Conservation (phyloP, 805 yeast species). For the Candida golubevii region DNA sequence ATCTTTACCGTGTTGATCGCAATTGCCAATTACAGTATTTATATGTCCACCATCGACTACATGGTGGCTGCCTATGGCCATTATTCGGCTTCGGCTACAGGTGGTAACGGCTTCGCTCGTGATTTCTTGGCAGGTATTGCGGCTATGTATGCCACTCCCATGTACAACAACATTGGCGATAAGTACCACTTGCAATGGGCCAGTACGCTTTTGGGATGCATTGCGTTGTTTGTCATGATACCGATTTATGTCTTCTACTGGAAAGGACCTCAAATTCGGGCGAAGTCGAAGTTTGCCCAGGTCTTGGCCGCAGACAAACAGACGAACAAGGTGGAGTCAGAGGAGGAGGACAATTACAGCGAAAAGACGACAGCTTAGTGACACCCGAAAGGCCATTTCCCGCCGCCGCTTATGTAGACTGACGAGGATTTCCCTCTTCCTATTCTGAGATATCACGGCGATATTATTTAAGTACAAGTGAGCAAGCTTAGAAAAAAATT, state of each 20-base stretch:
- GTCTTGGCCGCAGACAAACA: slow-evolving; percentile 28
- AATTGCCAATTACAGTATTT: slow-evolving; percentile 37
- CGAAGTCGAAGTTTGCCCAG: slow-evolving; percentile 34
- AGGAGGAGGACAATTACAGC: slow-evolving; percentile 9
- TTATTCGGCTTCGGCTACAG: slow-evolving; percentile 41
- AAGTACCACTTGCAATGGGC: slow-evolving; percentile 35
- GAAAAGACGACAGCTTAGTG: not conserved
- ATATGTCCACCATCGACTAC: slow-evolving; percentile 43
- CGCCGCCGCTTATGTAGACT: too few relatives aligned
- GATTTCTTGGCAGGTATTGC: slow-evolving; percentile 39
- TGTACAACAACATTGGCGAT: slow-evolving; percentile 31
- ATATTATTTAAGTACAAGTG: too few relatives aligned
- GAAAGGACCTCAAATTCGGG: slow-evolving; percentile 36
- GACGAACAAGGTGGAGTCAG: slow-evolving; percentile 5
- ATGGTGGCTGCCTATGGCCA: slow-evolving; percentile 42
- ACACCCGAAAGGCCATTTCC: too few relatives aligned
- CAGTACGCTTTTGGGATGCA: slow-evolving; percentile 33
- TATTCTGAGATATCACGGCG: too few relatives aligned
- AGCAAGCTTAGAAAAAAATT: too few relatives aligned
- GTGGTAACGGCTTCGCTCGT: slow-evolving; percentile 41
- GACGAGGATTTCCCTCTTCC: too few relatives aligned
- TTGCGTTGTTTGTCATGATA: slow-evolving; percentile 30
- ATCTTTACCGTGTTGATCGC: slow-evolving; percentile 35
- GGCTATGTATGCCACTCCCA: slow-evolving; percentile 35
- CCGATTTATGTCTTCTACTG: slow-evolving; percentile 38